Percentiles rank a stretch among this genome's conserved stretches.
Evolutionary conservation across 306 rosid species (phyloP).

Genomic region (Argentina anserina): DNA sequence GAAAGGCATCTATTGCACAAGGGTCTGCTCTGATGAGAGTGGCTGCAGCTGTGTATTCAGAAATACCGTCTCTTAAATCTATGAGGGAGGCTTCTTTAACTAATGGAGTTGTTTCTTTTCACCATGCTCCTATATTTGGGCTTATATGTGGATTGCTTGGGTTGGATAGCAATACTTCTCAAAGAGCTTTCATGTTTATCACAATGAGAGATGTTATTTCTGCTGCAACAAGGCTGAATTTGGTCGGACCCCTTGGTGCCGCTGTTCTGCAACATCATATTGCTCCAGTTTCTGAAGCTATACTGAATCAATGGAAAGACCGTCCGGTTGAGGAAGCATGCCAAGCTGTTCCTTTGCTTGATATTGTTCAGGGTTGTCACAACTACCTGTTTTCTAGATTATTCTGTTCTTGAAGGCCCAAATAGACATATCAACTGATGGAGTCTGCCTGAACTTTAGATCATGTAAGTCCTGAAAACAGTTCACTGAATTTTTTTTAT

Average conservation of each 20-base stretch:
- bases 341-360: constrained; percentile 67
- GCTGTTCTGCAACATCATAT: constrained; percentile 76
- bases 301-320: constrained; percentile 58
- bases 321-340: constrained; percentile 59
- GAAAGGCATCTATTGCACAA: constrained; percentile 77
- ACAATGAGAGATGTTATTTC: constrained; percentile 79
- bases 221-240: constrained; percentile 81
- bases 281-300: constrained; percentile 55
- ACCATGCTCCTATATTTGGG: constrained; percentile 81
- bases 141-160: constrained; percentile 68
- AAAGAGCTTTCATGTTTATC: constrained; percentile 80
- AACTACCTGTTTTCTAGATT: constrained; percentile 70
- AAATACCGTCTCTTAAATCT: constrained; percentile 57
- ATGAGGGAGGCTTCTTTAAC: constrained; percentile 51
- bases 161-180: constrained; percentile 48
- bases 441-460: not conserved
- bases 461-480: not conserved
- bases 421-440: not conserved
- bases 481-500: not conserved
- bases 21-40: constrained; percentile 87
- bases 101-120: constrained; percentile 50
- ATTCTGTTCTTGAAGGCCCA: constrained; percentile 51
- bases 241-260: constrained; percentile 82
- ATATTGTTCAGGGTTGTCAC: constrained; percentile 85
- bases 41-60: constrained; percentile 62